A percentile compares a stretch with the other conserved stretches of the same genome.
phyloP scores from a whole-genome alignment of 768 basidiomycete species.

The Auricularia sp. region DNA sequence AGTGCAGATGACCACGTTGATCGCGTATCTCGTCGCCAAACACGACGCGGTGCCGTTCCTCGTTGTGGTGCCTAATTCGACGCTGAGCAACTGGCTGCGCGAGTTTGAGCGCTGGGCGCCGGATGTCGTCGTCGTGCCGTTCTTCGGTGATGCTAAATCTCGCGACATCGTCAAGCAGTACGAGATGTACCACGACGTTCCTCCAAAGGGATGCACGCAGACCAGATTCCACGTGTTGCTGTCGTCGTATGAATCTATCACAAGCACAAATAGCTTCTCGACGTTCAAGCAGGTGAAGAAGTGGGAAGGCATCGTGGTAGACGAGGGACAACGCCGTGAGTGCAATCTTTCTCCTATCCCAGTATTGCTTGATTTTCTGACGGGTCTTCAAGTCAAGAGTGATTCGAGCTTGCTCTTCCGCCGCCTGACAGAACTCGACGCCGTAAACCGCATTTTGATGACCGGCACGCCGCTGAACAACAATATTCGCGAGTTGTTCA shows the following conservation, averaged over 20 bases:
- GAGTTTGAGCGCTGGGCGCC: slow-evolving; percentile 84
- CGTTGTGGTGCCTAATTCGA: slow-evolving; percentile 93
- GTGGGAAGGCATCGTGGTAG: slow-evolving; percentile 91
- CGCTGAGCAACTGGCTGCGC: slow-evolving; percentile 89
- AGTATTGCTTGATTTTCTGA: slow-evolving; percentile 2
- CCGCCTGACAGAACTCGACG: slow-evolving; percentile 70
- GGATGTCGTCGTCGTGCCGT: slow-evolving; percentile 66
- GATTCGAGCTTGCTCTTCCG: slow-evolving; percentile 71
- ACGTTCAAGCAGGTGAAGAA: slow-evolving; percentile 76
- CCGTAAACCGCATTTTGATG: slow-evolving; percentile 75
- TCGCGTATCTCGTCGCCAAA: slow-evolving; percentile 51
- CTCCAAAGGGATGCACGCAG: slow-evolving; percentile 30
- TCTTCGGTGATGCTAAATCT: slow-evolving; percentile 69
- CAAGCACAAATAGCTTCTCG: slow-evolving; percentile 55
- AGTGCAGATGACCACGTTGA: slow-evolving; percentile 79
- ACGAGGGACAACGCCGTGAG: slow-evolving; percentile 87
- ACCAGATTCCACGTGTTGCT: slow-evolving; percentile 82
- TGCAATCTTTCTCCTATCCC: slow-evolving; percentile 9
- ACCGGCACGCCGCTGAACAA: slow-evolving; percentile 97
- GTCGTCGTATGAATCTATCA: slow-evolving; percentile 85
- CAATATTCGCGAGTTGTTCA: slow-evolving; percentile 93
- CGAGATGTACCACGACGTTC: slow-evolving; percentile 57
- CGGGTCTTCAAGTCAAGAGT: slow-evolving; percentile 58
- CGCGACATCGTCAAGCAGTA: slow-evolving; percentile 72
- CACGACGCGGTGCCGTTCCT: slow-evolving; percentile 67